Conservation (phyloP, 2,329 filamentous ascomycete genomes). For the Phaeoacremonium minimum region DNA sequence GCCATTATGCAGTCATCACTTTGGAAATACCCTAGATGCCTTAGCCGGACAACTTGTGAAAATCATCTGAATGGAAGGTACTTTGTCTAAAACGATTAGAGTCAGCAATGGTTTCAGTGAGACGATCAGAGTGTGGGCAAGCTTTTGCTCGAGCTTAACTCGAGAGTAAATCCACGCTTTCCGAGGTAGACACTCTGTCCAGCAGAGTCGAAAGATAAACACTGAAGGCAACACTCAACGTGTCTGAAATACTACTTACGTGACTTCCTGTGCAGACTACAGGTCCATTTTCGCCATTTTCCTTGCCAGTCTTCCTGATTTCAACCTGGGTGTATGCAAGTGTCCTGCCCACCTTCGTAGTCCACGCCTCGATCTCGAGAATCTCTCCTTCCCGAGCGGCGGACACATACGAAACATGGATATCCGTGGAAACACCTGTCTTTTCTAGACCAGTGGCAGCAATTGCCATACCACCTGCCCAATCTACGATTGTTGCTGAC, state of each 20-base stretch:
- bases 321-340: slow-evolving; percentile 64
- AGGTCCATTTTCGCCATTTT: slow-evolving; percentile 5
- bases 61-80: not conserved
- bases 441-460: slow-evolving; percentile 56
- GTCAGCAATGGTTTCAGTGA: too few species aligned
- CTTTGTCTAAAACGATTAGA: too few species aligned
- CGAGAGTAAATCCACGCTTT: too few species aligned
- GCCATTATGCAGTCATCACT: too few species aligned
- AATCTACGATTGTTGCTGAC: slow-evolving; percentile 68
- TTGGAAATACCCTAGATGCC: too few species aligned
- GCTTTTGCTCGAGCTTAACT: too few species aligned
- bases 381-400: slow-evolving; percentile 60
- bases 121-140: too few species aligned
- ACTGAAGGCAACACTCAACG: too few species aligned
- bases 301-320: slow-evolving; percentile 52
- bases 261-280: slow-evolving; percentile 12
- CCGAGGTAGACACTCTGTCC: too few species aligned
- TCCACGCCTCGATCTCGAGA: slow-evolving; percentile 63
- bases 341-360: slow-evolving; percentile 62
- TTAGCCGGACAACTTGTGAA: too few species aligned
- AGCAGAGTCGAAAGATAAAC: too few species aligned
- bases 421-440: slow-evolving; percentile 70
- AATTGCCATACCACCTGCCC: slow-evolving; percentile 69
- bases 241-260: too few species aligned
- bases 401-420: slow-evolving; percentile 67